Evolutionary conservation across 2,329 filamentous ascomycete species (phyloP).

Genomic region (Aspergillus floridensis): DNA sequence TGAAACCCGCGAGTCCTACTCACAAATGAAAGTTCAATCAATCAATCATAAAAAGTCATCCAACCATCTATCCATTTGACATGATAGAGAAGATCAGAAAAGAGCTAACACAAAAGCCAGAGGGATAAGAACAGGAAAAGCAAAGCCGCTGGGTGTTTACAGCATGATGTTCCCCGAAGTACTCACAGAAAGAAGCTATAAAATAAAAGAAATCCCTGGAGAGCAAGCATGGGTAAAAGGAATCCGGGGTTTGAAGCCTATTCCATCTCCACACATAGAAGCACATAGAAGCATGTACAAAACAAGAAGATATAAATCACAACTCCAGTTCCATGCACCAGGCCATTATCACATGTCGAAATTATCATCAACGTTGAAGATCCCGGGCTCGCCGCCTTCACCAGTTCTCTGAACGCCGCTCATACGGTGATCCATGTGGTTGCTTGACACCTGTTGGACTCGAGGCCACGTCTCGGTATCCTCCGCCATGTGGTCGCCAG

Average conservation of each 20-base stretch:
- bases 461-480: conserved; percentile 36
- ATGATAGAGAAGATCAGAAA: conserved; percentile 6
- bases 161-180: not conserved
- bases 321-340: conserved; percentile 40
- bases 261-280: conserved; percentile 18
- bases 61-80: conserved; percentile 9
- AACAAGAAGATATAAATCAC: conserved; percentile 24
- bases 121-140: conserved; percentile 10
- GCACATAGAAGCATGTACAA: conserved; percentile 33
- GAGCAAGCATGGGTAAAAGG: not conserved
- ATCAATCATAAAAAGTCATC: conserved; percentile 3
- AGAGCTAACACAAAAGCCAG: conserved; percentile 5
- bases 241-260: conserved; percentile 22
- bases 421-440: conserved; percentile 41
- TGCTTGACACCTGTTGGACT: conserved; percentile 30
- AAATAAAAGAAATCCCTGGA: not conserved
- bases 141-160: not conserved
- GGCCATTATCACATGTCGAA: conserved; percentile 46
- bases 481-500: conserved; percentile 43
- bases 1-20: not conserved
- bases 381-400: conserved; percentile 38
- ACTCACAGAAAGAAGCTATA: not conserved
- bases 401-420: conserved; percentile 43
- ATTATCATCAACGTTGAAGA: conserved; percentile 46
- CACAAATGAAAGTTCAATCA: conserved; percentile 3